Conservation (phyloP, 2,329 filamentous ascomycete species). For the Pseudogymnoascus sp. region DNA sequence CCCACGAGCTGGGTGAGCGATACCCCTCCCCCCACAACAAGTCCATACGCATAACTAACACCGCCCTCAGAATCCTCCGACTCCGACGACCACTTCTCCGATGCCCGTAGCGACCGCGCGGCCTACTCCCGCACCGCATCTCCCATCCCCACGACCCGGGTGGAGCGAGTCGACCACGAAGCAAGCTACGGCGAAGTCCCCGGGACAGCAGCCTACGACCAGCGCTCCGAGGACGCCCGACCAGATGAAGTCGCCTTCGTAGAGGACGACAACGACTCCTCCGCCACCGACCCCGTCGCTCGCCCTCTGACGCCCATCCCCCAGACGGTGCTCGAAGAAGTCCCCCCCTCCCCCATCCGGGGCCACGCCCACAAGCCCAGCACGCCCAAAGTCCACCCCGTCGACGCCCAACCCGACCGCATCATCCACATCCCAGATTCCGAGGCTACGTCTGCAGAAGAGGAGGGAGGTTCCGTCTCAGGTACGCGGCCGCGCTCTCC, state of each 20-base stretch:
- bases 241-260: slow-evolving; percentile 50
- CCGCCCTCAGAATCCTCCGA: slow-evolving; percentile 45
- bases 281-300: slow-evolving; percentile 11
- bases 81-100: slow-evolving; percentile 62
- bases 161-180: slow-evolving; percentile 51
- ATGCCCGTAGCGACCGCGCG: slow-evolving; percentile 47
- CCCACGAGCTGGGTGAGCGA: slow-evolving; percentile 48
- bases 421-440: slow-evolving; percentile 38
- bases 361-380: slow-evolving; percentile 55
- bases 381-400: slow-evolving; percentile 46
- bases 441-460: slow-evolving; percentile 27
- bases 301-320: slow-evolving; percentile 40
- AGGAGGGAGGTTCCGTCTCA: slow-evolving; percentile 38
- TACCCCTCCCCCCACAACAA: slow-evolving; percentile 1
- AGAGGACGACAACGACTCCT: slow-evolving; percentile 9
- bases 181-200: slow-evolving; percentile 54
- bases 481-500: slow-evolving; percentile 42
- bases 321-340: slow-evolving; percentile 48
- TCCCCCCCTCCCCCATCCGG: slow-evolving; percentile 44
- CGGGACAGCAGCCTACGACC: slow-evolving; percentile 49
- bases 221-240: slow-evolving; percentile 48
- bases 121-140: slow-evolving; percentile 37
- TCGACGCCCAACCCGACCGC: slow-evolving; percentile 53
- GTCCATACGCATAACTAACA: not conserved
- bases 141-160: slow-evolving; percentile 49